These are phyloP conservation scores for Phanerochaete carnosa DNA, from an alignment of 768 basidiomycete genomes.

Conservation along the genomic window DNA sequence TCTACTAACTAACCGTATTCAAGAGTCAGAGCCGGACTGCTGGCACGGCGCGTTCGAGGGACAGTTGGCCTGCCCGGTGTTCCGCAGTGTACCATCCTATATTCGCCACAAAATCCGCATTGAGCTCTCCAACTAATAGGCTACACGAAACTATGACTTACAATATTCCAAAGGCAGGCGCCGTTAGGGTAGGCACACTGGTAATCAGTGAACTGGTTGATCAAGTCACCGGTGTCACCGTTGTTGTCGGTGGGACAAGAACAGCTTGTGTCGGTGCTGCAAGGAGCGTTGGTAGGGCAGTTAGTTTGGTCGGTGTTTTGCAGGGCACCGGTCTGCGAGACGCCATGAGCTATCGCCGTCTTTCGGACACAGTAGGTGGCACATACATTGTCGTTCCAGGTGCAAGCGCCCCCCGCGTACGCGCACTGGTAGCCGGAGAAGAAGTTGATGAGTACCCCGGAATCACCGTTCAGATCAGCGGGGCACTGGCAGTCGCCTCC, in stretches of 20 bases:
- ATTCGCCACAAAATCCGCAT: neutral
- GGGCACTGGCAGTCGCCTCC: conserved; percentile 19
- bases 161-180: conserved; percentile 20
- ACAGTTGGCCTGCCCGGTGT: conserved; percentile 19
- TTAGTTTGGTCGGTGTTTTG: conserved; percentile 18
- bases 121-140: neutral
- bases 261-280: conserved; percentile 13
- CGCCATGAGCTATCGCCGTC: neutral
- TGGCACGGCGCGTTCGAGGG: conserved; percentile 8
- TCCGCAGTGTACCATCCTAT: conserved; percentile 15
- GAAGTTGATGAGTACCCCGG: conserved; percentile 20
- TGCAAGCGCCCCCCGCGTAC: conserved; percentile 17
- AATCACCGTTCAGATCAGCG: conserved; percentile 15
- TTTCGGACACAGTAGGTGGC: neutral
- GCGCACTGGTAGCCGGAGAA: conserved; percentile 21
- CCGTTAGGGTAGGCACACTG: conserved; percentile 19
- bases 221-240: conserved; percentile 16
- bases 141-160: conserved; percentile 1
- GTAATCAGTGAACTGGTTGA: conserved; percentile 23
- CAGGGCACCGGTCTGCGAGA: conserved; percentile 13
- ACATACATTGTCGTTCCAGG: conserved; percentile 19
- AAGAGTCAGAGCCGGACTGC: conserved; percentile 12
- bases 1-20: neutral
- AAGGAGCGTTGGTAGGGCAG: conserved; percentile 14
- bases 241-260: conserved; percentile 16